Base-by-base conservation (phyloP, 1,139 yeast species). In the Scheffersomyces illinoinensis region DNA sequence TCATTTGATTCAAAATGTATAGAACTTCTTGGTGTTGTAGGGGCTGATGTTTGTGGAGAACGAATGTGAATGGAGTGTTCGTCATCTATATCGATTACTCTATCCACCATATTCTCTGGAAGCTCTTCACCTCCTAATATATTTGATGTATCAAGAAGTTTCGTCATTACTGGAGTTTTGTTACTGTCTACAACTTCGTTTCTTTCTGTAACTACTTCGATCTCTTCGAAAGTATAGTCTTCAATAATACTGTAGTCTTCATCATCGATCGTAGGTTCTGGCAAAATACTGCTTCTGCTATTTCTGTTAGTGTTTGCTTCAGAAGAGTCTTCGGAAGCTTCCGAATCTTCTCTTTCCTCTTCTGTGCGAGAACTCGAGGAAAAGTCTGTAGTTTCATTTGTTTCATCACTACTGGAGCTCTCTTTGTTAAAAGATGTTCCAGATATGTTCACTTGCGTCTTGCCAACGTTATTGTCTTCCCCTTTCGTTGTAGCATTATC, bases 261-360 rank as follows among this genome's bases (percentile, higher is more conserved):
- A 39, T 58, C 57, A 50, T 61, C 65, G 17, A 65, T 64, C 12
- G 64, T 64, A 4, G 68, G 68, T 5, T 65, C 68, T 5, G 68
- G 68, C 6, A 64, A 57, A 23, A 56, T 26, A 26, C 64, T 61
- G 17, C 43, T 33, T 33, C 43, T 33, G 43, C 43, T 33, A 33
- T 33, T 33, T 33, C 43, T 33, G 17, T 33, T 33, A 14, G 17
- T 33, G 43, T 33, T 33, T n/a, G 24, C 53, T 26, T 26, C 53
- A n/a, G 54, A 43, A 26, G 46, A 53, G n/a, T 26, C 53, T n/a
- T 43, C 49, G 5, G 53, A 46, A 5, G 12, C 43, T 4, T 24
- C 21, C 14, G 23, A 20, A n/a, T 47, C 43, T 14, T 33, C 43
- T 33, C 12, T 33, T 33, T 33, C 43, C 12, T 33, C 43, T 33